Evolutionary conservation across 2,329 filamentous ascomycete genomes (phyloP), one percentile per base, ranked within the genome.

Genomic region (Alternaria consortialis): DNA sequence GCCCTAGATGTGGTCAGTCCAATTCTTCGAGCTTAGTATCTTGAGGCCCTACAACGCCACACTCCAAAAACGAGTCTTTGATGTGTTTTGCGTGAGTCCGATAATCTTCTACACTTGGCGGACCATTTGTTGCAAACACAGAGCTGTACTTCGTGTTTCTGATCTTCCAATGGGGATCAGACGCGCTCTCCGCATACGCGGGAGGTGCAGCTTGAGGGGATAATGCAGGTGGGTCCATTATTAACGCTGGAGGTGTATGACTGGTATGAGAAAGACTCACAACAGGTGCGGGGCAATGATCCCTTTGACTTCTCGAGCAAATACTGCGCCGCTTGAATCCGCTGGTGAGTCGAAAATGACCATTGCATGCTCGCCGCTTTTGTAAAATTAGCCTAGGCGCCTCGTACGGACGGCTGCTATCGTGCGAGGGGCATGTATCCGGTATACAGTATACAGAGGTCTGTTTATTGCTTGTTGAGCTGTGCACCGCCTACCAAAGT

Each of bases 81-180:
- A 48, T 31, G 44, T 32, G 29, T 27, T 31, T 32, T 32, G 29
- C 29, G 29, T 48, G 13, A 29, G 44, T 29, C 29, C 13, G 44
- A 32, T 48, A 48, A 17, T 48, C 44, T 29, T 48, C 44, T 29
- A 31, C 27, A 12, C n/a, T 48, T 48, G 29, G 44, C 32, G 13
- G 25, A 29, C 44, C 44, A 29, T 34, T 31, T 11, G 44, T 48
- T 48, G 20, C 44, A 32, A 48, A 48, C 9, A 17, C 44, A 48
- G 44, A 48, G 25, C 29, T 31, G n/a, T 48, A 48, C 44, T 48
- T 48, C 11, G 44, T 48, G 29, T 48, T 48, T 31, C 44, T 31
- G 7, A 31, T 48, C 12, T 48, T 48, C 25, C n/a, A 48, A 20
- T 15, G n/a, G 20, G 11, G 42, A 27, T 27, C 27, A 9, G 42